These are phyloP conservation scores for Monilinia vaccinii-corymbosi DNA, from an alignment of 2,329 filamentous ascomycete species.

Conservation along the genomic window DNA sequence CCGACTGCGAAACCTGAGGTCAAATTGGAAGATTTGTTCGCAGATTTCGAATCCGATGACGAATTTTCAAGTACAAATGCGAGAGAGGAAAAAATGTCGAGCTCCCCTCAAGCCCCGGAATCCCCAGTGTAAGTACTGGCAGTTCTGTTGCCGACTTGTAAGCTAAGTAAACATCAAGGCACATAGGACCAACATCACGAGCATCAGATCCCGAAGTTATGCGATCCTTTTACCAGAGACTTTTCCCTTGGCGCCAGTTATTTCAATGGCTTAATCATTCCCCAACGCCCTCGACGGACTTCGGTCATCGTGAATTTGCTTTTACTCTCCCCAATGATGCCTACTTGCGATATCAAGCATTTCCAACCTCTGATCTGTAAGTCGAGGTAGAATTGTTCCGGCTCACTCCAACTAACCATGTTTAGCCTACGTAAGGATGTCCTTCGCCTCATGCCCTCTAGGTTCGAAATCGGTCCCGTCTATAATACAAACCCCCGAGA, in stretches of 20 bases:
- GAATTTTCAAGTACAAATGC: slow-evolving; percentile 45
- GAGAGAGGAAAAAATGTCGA: slow-evolving; percentile 34
- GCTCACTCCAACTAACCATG: slow-evolving; percentile 15
- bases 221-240: slow-evolving; percentile 86
- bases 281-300: slow-evolving; percentile 75
- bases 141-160: neutral
- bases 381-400: slow-evolving; percentile 18
- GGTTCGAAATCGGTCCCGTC: slow-evolving; percentile 97
- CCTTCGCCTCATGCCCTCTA: slow-evolving; percentile 74
- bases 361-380: slow-evolving; percentile 54
- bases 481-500: slow-evolving; percentile 92
- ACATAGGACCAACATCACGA: slow-evolving; percentile 31
- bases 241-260: slow-evolving; percentile 89
- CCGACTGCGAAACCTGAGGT: slow-evolving; percentile 24
- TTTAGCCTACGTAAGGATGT: slow-evolving; percentile 80
- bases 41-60: slow-evolving; percentile 49
- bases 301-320: slow-evolving; percentile 89
- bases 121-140: slow-evolving; percentile 35
- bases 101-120: slow-evolving; percentile 35
- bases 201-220: slow-evolving; percentile 75
- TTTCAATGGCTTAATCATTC: slow-evolving; percentile 99
- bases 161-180: slow-evolving; percentile 24
- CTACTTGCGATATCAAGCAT: slow-evolving; percentile 86
- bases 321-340: slow-evolving; percentile 90
- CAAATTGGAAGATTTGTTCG: slow-evolving; percentile 51